Percentiles rank a stretch among this genome's conserved stretches.
Conservation (phyloP, 2,329 filamentous ascomycete genomes). For the Leptoxyphium fumago region DNA sequence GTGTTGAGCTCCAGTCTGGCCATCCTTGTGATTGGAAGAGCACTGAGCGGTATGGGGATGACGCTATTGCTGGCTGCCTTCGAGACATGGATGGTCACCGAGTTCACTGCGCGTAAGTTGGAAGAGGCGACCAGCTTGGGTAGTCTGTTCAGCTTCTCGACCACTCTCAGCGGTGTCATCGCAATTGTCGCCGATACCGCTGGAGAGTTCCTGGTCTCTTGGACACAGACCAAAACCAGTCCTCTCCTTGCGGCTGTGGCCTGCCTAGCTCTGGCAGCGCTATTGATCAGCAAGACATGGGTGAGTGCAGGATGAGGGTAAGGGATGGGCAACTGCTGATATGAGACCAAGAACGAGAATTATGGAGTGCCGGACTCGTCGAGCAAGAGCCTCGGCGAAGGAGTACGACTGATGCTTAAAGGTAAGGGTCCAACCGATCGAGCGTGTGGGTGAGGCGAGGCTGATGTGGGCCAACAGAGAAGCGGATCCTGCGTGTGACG, state of each 20-base stretch:
- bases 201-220: constrained; percentile 36
- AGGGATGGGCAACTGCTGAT: neutral
- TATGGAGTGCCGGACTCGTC: constrained; percentile 24
- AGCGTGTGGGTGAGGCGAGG: neutral
- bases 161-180: constrained; percentile 39
- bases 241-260: constrained; percentile 36
- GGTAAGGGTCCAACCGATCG: neutral
- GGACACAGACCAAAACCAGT: constrained; percentile 34
- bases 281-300: constrained; percentile 35
- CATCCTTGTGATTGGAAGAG: constrained; percentile 37
- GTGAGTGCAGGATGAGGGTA: constrained; percentile 19
- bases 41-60: constrained; percentile 40
- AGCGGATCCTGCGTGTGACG: constrained; percentile 36
- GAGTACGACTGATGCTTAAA: constrained; percentile 2
- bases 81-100: constrained; percentile 47
- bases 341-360: constrained; percentile 32
- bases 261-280: constrained; percentile 30
- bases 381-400: constrained; percentile 1
- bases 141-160: constrained; percentile 38
- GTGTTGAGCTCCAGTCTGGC: constrained; percentile 33
- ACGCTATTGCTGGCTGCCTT: constrained; percentile 45
- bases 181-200: constrained; percentile 40
- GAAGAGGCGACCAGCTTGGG: constrained; percentile 31
- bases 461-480: constrained; percentile 19
- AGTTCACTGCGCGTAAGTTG: constrained; percentile 36